phyloP scores from a whole-genome alignment of 495 filamentous ascomycete species.

The Xylaria longipes region DNA sequence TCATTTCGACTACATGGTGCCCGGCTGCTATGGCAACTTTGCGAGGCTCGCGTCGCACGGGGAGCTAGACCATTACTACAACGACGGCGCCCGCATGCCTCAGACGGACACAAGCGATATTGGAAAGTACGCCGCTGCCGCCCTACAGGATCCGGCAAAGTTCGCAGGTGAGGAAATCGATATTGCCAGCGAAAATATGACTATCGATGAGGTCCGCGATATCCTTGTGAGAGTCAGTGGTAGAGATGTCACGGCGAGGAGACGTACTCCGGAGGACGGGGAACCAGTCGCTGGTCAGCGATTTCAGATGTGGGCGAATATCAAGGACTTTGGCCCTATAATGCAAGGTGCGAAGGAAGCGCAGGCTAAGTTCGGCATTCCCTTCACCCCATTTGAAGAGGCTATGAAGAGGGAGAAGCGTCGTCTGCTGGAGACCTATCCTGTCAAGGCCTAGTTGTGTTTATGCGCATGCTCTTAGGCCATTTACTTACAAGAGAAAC shows the following conservation, averaged over 20 bases:
- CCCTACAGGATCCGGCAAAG: conserved; percentile 44
- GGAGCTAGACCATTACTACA: conserved; percentile 34
- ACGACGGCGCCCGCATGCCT: conserved; percentile 42
- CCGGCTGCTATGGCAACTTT: conserved; percentile 43
- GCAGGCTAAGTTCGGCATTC: conserved; percentile 34
- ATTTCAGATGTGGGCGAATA: conserved; percentile 12
- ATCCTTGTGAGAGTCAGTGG: conserved; percentile 33
- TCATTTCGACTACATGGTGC: conserved; percentile 45
- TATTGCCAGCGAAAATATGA: conserved; percentile 47
- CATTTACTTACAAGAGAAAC: no score
- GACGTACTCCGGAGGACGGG: conserved; percentile 3
- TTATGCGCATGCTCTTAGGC: background rate
- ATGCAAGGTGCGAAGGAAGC: conserved; percentile 22
- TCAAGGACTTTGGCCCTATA: conserved; percentile 2
- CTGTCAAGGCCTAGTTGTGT: conserved; percentile 10
- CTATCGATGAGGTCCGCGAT: conserved; percentile 41
- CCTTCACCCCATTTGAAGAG: conserved; percentile 33
- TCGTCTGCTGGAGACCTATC: conserved; percentile 30
- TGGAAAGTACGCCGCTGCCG: conserved; percentile 52
- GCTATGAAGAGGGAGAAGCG: conserved; percentile 36
- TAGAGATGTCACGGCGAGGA: conserved; percentile 25
- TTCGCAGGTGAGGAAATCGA: conserved; percentile 50
- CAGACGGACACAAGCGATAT: conserved; percentile 56
- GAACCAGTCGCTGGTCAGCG: background rate
- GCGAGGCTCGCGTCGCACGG: conserved; percentile 24